Evolutionary conservation across 805 yeast genomes (phyloP).

Genomic region (Yamadazyma philogaea): DNA sequence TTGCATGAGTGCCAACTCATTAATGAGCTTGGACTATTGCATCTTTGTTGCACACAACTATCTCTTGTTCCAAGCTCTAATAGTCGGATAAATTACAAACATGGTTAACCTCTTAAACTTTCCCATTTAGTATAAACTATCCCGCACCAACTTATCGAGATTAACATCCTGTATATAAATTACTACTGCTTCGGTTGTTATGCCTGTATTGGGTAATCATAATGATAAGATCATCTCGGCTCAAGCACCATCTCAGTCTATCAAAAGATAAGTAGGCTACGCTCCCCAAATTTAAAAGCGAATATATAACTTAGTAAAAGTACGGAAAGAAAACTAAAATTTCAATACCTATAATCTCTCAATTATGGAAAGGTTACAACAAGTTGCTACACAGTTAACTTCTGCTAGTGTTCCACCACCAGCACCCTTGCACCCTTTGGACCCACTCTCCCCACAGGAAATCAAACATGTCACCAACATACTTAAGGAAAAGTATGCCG

Average conservation of each 20-base stretch:
- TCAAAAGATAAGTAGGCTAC: neutral
- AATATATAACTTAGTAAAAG: too few species aligned
- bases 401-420: constrained; percentile 54
- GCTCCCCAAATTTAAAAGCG: too few species aligned
- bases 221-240: neutral
- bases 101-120: too few species aligned
- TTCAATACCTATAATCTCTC: neutral
- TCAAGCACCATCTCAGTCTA: neutral
- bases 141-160: too few species aligned
- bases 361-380: constrained; percentile 61
- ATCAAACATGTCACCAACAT: constrained; percentile 55
- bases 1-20: too few species aligned
- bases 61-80: too few species aligned
- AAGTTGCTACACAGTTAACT: constrained; percentile 59
- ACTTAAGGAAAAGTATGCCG: constrained; percentile 47
- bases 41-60: too few species aligned
- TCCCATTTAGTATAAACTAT: neutral
- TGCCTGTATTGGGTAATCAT: neutral
- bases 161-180: too few species aligned
- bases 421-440: constrained; percentile 62
- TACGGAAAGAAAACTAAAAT: too few species aligned
- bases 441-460: constrained; percentile 65
- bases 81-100: too few species aligned
- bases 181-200: too few species aligned
- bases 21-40: too few species aligned